phyloP scores from a whole-genome alignment of 176 grass and related monocot genomes.

The Guadua angustifolia region DNA sequence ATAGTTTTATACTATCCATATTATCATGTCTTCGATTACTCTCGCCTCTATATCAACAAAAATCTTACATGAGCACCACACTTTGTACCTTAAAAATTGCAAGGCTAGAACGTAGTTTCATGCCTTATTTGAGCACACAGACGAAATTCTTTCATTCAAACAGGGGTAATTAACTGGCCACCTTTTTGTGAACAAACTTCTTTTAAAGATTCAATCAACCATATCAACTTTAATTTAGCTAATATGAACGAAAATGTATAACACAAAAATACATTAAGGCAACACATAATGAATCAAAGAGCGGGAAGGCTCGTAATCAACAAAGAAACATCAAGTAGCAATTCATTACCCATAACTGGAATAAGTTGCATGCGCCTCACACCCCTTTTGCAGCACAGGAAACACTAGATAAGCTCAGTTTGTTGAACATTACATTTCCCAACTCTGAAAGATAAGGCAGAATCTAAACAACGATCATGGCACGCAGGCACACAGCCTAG shows the following conservation, averaged over 20 bases:
- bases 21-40: no score
- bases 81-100: background rate
- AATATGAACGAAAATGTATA: background rate
- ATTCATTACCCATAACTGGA: slow-evolving; percentile 2
- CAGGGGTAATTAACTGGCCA: background rate
- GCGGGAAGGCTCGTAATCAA: background rate
- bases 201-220: background rate
- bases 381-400: slow-evolving; percentile 4
- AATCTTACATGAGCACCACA: background rate
- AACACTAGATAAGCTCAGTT: background rate
- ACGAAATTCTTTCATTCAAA: background rate
- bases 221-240: background rate
- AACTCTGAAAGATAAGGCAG: background rate
- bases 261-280: background rate
- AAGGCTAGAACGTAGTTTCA: background rate
- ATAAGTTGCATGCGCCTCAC: background rate
- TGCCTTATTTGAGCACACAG: background rate
- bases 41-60: no score
- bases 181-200: background rate
- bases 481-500: background rate
- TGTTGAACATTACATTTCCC: slow-evolving; percentile 29
- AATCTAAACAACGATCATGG: slow-evolving; percentile 28
- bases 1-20: no score
- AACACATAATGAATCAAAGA: background rate
- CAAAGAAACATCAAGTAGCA: background rate